Evolutionary conservation across 1,284 basidiomycete species (phyloP).

Genomic region (Ustilago hordei): DNA sequence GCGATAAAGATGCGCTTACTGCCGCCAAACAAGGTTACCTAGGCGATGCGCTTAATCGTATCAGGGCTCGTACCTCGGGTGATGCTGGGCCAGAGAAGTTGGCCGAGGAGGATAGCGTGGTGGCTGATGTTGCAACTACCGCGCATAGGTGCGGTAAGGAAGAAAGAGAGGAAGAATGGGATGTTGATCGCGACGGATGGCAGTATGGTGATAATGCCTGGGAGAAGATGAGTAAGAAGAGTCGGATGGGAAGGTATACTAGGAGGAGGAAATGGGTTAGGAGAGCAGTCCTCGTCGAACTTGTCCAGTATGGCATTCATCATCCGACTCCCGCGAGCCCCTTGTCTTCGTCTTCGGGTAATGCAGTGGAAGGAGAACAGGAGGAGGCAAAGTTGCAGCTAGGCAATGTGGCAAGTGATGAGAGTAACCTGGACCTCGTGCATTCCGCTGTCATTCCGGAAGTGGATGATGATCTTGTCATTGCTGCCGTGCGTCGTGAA

Average conservation of each 20-base stretch:
- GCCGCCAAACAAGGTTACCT: conserved; percentile 49
- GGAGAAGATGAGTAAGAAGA: conserved; percentile 81
- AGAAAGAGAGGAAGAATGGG: conserved; percentile 29
- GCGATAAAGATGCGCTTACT: conserved; percentile 35
- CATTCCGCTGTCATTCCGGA: conserved; percentile 5
- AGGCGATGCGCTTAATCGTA: conserved; percentile 44
- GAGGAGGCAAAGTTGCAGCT: conserved; percentile 1
- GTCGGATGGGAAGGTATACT: conserved; percentile 80
- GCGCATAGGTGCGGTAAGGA: conserved; percentile 14
- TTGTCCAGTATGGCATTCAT: conserved; percentile 57
- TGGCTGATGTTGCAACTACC: conserved; percentile 33
- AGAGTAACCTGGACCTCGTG: conserved; percentile 18
- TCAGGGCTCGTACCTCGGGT: conserved; percentile 25
- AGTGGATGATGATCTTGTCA: conserved; percentile 19
- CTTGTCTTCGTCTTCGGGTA: not conserved
- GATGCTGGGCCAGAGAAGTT: not conserved
- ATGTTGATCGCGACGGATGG: conserved; percentile 89
- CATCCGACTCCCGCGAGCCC: conserved; percentile 23
- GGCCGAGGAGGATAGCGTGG: conserved; percentile 7
- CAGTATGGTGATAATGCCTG: conserved; percentile 96
- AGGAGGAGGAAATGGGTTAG: conserved; percentile 70
- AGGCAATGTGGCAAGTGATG: not conserved
- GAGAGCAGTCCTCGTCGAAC: conserved; percentile 69
- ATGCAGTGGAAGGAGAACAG: not conserved
- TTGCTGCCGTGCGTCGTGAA: not conserved